Base-by-base conservation (phyloP, 345 rosid species). In the thale cress (Arabidopsis thaliana) region DNA sequence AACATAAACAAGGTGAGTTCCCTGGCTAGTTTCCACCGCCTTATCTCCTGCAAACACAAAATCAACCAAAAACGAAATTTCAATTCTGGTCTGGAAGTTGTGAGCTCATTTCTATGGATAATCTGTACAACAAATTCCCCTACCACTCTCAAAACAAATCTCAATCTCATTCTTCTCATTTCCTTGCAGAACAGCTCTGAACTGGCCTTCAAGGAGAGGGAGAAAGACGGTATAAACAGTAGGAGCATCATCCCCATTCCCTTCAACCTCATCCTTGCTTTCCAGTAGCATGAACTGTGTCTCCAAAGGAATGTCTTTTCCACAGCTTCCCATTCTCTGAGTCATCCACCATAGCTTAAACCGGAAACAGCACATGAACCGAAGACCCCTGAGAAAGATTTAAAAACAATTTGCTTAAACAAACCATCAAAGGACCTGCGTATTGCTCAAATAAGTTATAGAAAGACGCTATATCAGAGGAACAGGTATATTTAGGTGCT, bases 271-370 rank as follows among this genome's bases (percentile, higher is more conserved):
- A 24, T 82, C 87, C 73, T 85, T 95, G 80, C 90, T 90, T 85
- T 95, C 99, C 8, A 95, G 80, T 4, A 95, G 83, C 94, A 95
- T 60, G 80, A 95, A 95, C 71, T 95, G 98, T 34, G 99, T 95
- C 88, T 95, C 99, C 87, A 95, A 79, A 23, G 98, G 99, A 67
- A 95, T 79, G 10, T 95, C 99, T 82, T 78, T 90, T 49, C 99
- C 99, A 79, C 85, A 84, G 24, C 62, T 86, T 55, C 98, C 99
- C 98, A 90, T 92, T 63, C 97, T 90, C 80, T 92, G 99, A n/a
- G 98, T 92, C 99, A 95, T 95, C 99, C 99, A 95, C 99, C 99
- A 92, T 63, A 92, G 81, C 65, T 95, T 95, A 85, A 95, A 95
- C 14, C 99, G 96, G 87, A 95, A 95, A 61, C 87, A 87, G 42